Base-by-base conservation (phyloP, 495 filamentous ascomycete genomes). In the Penicillium nucicola region DNA sequence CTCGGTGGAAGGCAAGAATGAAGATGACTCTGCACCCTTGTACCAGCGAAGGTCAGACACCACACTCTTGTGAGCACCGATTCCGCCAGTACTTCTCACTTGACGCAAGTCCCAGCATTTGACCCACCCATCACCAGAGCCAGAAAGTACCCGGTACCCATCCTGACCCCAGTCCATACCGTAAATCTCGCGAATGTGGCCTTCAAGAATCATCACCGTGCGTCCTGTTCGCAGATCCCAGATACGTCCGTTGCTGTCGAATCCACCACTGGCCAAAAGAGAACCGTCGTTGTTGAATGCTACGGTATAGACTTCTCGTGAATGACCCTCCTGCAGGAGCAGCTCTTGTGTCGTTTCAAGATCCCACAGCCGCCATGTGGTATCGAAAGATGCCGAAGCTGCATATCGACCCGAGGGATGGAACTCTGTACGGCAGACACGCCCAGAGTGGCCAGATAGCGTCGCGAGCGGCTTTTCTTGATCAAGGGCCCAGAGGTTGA, bases 51-150 rank as follows among this genome's bases (percentile, higher is more conserved):
- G 69, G 66, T 99, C 93, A 1, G 91, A 89, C 6, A 99, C 92
- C 12, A 92, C 84, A 43, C 89, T 90, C 46, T 84, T 87, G 69
- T 99, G 92, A 1, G 93, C 95, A 10, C 92, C 93, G 42, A 99
- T 87, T 1, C 85, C 86, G 9, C 88, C 92, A 0, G 80, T 84
- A 50, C 85, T 84, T 55, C 85, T 82, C 39, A 97, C 91, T 63
- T 90, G 90, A 2, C 93, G 83, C 39, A 97, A 75, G 65, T 99
- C 93, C 93, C 93, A 99, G 71, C 92, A 95, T 65, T 97, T 97
- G 47, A 93, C 85, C 81, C 92, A 96, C 5, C 92, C 93, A 61
- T 99, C 93, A 1, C 83, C 91, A n/a, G 88, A 90, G 2, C 91
- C 91, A 6, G 89, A 88, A 5, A 97, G 74, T 13, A 97, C 84